Base-by-base conservation (phyloP, 495 filamentous ascomycete genomes). In the Hamigera avellanea region DNA sequence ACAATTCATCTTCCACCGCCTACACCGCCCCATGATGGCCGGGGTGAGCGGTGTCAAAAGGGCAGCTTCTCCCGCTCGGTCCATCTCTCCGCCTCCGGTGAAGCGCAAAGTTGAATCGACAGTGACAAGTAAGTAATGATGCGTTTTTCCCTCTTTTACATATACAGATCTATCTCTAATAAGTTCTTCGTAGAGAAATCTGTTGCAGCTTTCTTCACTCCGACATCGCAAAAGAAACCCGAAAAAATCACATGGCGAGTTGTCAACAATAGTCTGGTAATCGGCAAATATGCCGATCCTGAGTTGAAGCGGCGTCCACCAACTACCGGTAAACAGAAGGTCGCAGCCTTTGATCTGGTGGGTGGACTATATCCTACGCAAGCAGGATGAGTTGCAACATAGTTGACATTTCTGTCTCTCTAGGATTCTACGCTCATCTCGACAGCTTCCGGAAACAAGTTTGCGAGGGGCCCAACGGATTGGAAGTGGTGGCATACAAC, bases 401-500 rank as follows among this genome's bases (percentile, higher is more conserved):
- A 33, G 33, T 32, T 44, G 17, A 40, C 15, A 19, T 8, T n/a
- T 6, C 8, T 35, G 23, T 19, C 14, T 29, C n/a, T 8, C 14
- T 32, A 91, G 80, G 91, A 95, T 57, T 88, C 81, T 27, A 99
- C 93, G 5, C 55, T 99, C 12, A 85, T 96, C 37, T 63, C 65
- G 3, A 80, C 83, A 0, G 65, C 71, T 0, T 94, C 91, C 0
- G 88, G 88, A 4, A 91, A 86, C 50, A 76, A 69, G 18, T 88
- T 86, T 41, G 69, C 76, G 5, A 71, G 68, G 43, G 75, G 76
- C 41, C 69, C 76, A 0, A 57, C 66, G 3, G 91, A 96, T 56
- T 99, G 91, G 91, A 83, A 81, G 59, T 99, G 91, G 91, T 96
- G 88, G 88, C 66, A 93, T 50, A 30, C 59, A 8, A 70, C 56